Conservation (phyloP, 352 stramenopile genomes). For the Phytophthora cactorum region DNA sequence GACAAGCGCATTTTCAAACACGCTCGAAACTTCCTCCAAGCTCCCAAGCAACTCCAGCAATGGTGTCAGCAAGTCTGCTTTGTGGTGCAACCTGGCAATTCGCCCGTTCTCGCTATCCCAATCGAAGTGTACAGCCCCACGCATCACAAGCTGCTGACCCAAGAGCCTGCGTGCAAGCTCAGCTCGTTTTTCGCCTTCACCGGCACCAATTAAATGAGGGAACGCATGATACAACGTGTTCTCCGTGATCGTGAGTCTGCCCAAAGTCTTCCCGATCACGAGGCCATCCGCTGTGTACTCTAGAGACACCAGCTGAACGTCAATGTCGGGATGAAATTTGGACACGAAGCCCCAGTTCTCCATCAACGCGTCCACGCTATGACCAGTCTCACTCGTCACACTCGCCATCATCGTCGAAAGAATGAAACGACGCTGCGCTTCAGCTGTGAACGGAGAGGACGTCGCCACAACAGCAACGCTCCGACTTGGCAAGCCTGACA, state of each 20-base stretch:
- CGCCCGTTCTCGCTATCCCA: slow-evolving; percentile 7
- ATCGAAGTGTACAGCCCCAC: slow-evolving; percentile 9
- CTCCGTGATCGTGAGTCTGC: slow-evolving; percentile 21
- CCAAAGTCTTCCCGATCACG: slow-evolving; percentile 7
- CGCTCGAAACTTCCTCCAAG: slow-evolving; percentile 15
- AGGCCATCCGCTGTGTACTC: slow-evolving; percentile 9
- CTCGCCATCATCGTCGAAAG: slow-evolving; percentile 8
- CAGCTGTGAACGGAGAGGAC: background rate
- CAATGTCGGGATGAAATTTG: slow-evolving; percentile 15
- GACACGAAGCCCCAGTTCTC: slow-evolving; percentile 19
- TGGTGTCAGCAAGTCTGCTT: slow-evolving; percentile 16
- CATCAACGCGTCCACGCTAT: slow-evolving; percentile 15
- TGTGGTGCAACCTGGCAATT: slow-evolving; percentile 14
- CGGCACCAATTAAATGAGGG: slow-evolving; percentile 9
- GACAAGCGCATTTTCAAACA: slow-evolving; percentile 24
- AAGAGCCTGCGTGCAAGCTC: slow-evolving; percentile 11
- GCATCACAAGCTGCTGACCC: slow-evolving; percentile 12
- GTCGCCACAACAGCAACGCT: background rate
- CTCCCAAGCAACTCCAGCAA: slow-evolving; percentile 14
- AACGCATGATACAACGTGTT: slow-evolving; percentile 15
- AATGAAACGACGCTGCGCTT: slow-evolving; percentile 17
- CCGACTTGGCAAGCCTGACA: background rate
- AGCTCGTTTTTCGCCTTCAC: background rate
- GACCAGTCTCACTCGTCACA: slow-evolving; percentile 8
- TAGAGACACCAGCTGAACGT: slow-evolving; percentile 9